phyloP scores from a whole-genome alignment of 805 yeast species.

The Peterozyma xylosa region DNA sequence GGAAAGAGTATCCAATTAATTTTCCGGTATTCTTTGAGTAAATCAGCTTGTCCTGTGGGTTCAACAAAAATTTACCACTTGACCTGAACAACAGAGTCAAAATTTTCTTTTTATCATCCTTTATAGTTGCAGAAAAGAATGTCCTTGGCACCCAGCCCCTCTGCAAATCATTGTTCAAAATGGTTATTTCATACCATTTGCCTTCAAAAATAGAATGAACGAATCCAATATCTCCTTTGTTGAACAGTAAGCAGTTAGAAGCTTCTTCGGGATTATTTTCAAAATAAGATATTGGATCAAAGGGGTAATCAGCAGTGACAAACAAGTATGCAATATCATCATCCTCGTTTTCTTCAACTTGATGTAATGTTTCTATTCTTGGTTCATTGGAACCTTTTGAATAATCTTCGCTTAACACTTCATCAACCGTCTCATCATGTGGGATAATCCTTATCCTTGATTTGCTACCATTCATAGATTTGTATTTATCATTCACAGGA shows the following conservation, averaged over 20 bases:
- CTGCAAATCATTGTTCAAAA: slow-evolving; percentile 44
- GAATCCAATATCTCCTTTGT: slow-evolving; percentile 63
- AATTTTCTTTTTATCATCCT: slow-evolving; percentile 31
- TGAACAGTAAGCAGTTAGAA: slow-evolving; percentile 67
- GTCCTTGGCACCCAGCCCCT: slow-evolving; percentile 88
- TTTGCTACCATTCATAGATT: slow-evolving; percentile 4
- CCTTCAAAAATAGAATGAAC: slow-evolving; percentile 73
- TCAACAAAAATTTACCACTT: slow-evolving; percentile 57
- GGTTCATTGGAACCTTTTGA: not conserved
- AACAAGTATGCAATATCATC: slow-evolving; percentile 48
- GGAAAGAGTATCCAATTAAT: slow-evolving; percentile 40
- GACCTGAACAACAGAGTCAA: slow-evolving; percentile 49
- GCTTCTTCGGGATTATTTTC: slow-evolving; percentile 40
- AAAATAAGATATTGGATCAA: slow-evolving; percentile 29
- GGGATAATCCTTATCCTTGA: not conserved
- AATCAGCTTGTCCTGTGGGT: slow-evolving; percentile 48
- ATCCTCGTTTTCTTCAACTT: slow-evolving; percentile 17
- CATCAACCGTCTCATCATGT: not conserved
- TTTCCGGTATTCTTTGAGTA: slow-evolving; percentile 24
- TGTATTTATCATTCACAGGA: not conserved
- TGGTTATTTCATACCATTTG: slow-evolving; percentile 85
- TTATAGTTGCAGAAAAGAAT: slow-evolving; percentile 45
- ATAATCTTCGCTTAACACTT: not conserved
- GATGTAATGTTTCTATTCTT: slow-evolving; percentile 9
- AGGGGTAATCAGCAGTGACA: slow-evolving; percentile 50